Evolutionary conservation across 2,329 filamentous ascomycete species (phyloP), one percentile per base, ranked within the genome.

Genomic region (Myriosclerotinia scirpicola): DNA sequence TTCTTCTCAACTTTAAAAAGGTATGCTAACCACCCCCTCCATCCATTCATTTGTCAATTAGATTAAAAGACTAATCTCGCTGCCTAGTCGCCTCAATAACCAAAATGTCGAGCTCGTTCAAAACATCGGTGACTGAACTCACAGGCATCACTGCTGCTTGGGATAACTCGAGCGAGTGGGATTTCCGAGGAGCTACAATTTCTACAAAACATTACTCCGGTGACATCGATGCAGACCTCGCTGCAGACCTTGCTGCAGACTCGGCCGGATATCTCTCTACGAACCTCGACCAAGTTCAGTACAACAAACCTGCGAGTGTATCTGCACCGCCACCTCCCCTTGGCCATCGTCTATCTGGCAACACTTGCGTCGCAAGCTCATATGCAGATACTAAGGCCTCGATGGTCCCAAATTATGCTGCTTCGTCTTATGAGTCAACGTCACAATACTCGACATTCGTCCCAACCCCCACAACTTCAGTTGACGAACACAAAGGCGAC

Each of bases 21-120:
- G 59, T 62, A 62, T 14, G 59, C n/a, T 54, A 9, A 40, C n/a
- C 46, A 40, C 20, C 59, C 26, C 22, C 56, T 48, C 50, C 20
- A 34, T 34, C 30, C 30, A 58, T 58, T n/a, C 26, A 50, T 60
- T 38, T 60, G 44, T 30, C 20, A 60, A 60, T 50, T 20, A 38
- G 15, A 40, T 15, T 30, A 36, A 20, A 9, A 20, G 34, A 34
- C n/a, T 62, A 30, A 54, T n/a, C 9, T 34, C 1, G 36, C 22
- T 62, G 36, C 34, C 48, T 62, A 42, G 46, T n/a, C 53, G 2
- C n/a, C 34, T 62, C 46, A 7, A 40, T 44, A 4, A 40, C 14
- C 22, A 62, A 8, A 40, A 60, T 60, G 56, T 50, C 30, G 2
- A 14, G 0, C 20, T 42, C 59, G 30, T 34, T 40, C 22, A 34